Conservation (phyloP, 805 yeast genomes). For the Wickerhamiella kazuoi region DNA sequence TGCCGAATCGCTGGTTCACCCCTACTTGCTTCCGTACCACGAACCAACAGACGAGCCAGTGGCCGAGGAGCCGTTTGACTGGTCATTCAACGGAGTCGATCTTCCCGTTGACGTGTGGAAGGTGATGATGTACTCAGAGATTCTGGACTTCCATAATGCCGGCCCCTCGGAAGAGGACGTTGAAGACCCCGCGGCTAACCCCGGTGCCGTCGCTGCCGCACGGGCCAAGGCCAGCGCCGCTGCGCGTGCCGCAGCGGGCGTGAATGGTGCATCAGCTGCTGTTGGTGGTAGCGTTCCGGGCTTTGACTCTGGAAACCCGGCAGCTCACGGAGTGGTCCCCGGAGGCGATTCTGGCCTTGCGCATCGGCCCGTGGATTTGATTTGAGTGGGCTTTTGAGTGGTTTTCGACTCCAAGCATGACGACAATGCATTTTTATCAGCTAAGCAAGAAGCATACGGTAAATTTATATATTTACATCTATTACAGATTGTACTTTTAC, state of each 20-base stretch:
- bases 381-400: too few species aligned
- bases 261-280: too few species aligned
- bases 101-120: constrained; percentile 97
- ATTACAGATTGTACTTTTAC: too few species aligned
- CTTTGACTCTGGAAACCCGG: too few species aligned
- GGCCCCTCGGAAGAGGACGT: constrained; percentile 27
- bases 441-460: constrained; percentile 19
- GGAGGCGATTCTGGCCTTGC: too few species aligned
- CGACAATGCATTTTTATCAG: too few species aligned
- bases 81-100: constrained; percentile 97
- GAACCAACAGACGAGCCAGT: constrained; percentile 96
- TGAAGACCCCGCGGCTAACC: not conserved
- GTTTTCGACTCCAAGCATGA: too few species aligned
- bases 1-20: constrained; percentile 73
- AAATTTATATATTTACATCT: too few species aligned
- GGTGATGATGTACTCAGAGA: constrained; percentile 97
- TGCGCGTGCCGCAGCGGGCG: constrained; percentile 14
- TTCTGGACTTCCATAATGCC: constrained; percentile 85
- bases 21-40: constrained; percentile 86
- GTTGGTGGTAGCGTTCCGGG: too few species aligned
- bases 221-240: constrained; percentile 8
- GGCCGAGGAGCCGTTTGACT: constrained; percentile 82
- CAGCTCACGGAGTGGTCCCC: too few species aligned
- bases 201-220: not conserved
- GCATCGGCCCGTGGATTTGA: too few species aligned